Conservation (phyloP, 176 grass and related monocot genomes). For the Melocanna baccifera region DNA sequence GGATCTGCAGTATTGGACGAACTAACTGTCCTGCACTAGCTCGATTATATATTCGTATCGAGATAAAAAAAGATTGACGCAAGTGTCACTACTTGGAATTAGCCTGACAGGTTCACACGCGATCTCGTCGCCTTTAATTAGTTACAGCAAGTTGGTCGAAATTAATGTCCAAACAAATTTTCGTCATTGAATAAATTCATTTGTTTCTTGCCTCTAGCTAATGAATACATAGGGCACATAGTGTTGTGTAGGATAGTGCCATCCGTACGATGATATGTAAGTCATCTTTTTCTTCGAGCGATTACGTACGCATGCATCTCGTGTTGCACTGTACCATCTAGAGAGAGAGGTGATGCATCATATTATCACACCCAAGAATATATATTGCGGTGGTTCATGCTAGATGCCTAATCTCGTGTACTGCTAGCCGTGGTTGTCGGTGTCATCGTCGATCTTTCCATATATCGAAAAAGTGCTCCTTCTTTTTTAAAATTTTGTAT, state of each 20-base stretch:
- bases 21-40: neutral
- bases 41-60: neutral
- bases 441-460: no score
- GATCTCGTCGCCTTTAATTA: neutral
- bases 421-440: no score
- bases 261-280: neutral
- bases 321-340: neutral
- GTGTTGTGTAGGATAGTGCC: neutral
- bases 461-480: no score
- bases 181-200: neutral
- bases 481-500: no score
- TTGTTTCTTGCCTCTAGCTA: neutral
- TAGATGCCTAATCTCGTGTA: no score
- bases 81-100: neutral
- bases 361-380: neutral
- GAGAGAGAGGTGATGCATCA: neutral
- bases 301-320: neutral
- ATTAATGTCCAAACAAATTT: neutral
- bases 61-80: neutral
- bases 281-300: neutral
- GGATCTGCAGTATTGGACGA: neutral
- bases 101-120: neutral
- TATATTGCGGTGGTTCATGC: neutral
- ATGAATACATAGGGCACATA: neutral
- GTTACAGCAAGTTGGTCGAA: neutral